These are phyloP conservation scores for Claviceps sp. DNA, from an alignment of 2,329 filamentous ascomycete genomes.

Conservation along the genomic window DNA sequence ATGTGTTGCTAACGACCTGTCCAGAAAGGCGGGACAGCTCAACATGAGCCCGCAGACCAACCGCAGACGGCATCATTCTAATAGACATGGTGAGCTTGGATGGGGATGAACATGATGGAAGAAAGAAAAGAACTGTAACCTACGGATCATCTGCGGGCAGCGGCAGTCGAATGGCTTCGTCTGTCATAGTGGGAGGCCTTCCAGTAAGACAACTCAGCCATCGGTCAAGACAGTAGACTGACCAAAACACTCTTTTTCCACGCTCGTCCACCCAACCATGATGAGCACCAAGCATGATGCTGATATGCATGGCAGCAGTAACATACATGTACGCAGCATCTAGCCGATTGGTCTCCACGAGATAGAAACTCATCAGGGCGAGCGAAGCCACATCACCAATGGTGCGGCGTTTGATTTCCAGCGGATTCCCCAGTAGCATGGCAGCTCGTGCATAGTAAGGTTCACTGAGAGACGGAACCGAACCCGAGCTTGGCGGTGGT, in stretches of 20 bases:
- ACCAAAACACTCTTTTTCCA: conserved; percentile 37
- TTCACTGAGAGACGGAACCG: conserved; percentile 23
- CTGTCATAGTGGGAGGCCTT: conserved; percentile 30
- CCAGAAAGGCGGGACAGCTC: conserved; percentile 33
- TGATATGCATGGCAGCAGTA: conserved; percentile 32
- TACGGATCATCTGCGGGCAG: conserved; percentile 28
- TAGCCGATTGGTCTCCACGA: conserved; percentile 34
- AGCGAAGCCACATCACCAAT: conserved; percentile 31
- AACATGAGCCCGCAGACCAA: conserved; percentile 31
- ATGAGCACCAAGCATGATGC: conserved; percentile 35
- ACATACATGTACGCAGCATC: conserved; percentile 36
- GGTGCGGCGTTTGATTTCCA: conserved; percentile 27
- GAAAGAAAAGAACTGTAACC: conserved; percentile 11
- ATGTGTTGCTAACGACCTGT: conserved; percentile 34
- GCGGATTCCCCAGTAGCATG: conserved; percentile 30
- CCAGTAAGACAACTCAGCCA: conserved; percentile 37
- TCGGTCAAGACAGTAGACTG: conserved; percentile 36
- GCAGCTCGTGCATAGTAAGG: conserved; percentile 30
- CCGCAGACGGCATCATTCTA: conserved; percentile 29
- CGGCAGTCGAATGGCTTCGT: conserved; percentile 32
- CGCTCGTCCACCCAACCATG: conserved; percentile 29
- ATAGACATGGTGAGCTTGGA: background rate
- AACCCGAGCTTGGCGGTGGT: conserved; percentile 1
- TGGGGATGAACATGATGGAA: background rate
- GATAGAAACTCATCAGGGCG: conserved; percentile 34